phyloP scores from a whole-genome alignment of 1,284 basidiomycete genomes.

The Tausonia pullulans region DNA sequence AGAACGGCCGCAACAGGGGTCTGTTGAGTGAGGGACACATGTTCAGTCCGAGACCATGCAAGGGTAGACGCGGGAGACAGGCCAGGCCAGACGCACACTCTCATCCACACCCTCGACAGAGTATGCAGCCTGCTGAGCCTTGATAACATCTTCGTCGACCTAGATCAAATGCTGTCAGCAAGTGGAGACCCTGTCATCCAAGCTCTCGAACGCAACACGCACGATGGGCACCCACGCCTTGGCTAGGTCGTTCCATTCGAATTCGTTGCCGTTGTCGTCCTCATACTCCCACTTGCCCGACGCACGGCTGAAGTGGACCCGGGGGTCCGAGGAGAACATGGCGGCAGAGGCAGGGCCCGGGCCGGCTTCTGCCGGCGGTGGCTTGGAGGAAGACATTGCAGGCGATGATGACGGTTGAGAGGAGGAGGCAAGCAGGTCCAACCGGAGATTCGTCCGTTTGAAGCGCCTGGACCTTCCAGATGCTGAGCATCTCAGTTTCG shows the following conservation, averaged over 20 bases:
- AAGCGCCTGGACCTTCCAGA: too few species aligned
- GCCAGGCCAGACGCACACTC: conserved; percentile 47
- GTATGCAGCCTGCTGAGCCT: conserved; percentile 84
- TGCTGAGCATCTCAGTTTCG: too few species aligned
- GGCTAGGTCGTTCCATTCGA: conserved; percentile 71
- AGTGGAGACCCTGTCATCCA: neutral
- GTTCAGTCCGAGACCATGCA: conserved; percentile 16
- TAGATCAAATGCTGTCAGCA: conserved; percentile 25
- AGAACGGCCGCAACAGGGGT: conserved; percentile 71
- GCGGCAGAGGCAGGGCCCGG: conserved; percentile 26
- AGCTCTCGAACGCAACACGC: conserved; percentile 27
- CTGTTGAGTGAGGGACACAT: conserved; percentile 35
- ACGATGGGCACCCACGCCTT: conserved; percentile 73
- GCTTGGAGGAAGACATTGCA: neutral
- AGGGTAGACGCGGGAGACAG: conserved; percentile 18
- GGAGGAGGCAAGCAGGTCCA: too few species aligned
- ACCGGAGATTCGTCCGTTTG: too few species aligned
- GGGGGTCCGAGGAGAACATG: conserved; percentile 60
- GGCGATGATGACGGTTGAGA: neutral
- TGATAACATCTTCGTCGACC: conserved; percentile 71
- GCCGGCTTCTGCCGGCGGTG: neutral
- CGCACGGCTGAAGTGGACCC: conserved; percentile 64
- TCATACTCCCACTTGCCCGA: conserved; percentile 78
- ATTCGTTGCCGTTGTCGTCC: conserved; percentile 65
- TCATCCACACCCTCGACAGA: conserved; percentile 82